These are phyloP conservation scores for Clathrus columnatus DNA, from an alignment of 768 basidiomycete genomes.

Conservation along the genomic window DNA sequence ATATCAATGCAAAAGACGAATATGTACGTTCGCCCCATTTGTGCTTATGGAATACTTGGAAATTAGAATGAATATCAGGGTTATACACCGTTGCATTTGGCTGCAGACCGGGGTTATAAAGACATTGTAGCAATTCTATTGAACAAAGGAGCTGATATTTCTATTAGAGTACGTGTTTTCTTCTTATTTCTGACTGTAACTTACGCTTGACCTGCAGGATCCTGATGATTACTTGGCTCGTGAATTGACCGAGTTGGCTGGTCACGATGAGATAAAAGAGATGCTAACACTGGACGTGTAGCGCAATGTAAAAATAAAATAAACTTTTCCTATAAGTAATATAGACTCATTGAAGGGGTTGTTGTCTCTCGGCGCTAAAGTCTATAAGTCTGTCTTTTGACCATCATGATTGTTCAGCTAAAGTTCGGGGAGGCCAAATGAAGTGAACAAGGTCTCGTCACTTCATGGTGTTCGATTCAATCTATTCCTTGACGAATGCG, in stretches of 20 bases:
- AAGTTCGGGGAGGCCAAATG: background rate
- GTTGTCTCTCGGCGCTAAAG: no score
- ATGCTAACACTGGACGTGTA: conserved; percentile 21
- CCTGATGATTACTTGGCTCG: conserved; percentile 51
- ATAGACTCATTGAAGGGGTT: no score
- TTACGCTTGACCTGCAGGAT: conserved; percentile 37
- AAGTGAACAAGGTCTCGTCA: conserved; percentile 15
- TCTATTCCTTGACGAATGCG: conserved; percentile 27
- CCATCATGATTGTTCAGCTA: no score
- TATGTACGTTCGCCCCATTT: conserved; percentile 44
- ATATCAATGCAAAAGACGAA: conserved; percentile 59
- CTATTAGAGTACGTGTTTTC: conserved; percentile 44
- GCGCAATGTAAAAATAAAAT: background rate
- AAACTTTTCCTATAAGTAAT: no score
- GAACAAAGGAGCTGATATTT: conserved; percentile 51
- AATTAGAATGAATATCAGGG: conserved; percentile 42
- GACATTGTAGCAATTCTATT: conserved; percentile 51
- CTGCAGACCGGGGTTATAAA: conserved; percentile 70
- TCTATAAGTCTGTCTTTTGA: no score
- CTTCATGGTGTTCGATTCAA: conserved; percentile 45
- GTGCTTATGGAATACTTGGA: background rate
- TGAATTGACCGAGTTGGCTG: conserved; percentile 53
- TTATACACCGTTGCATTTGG: conserved; percentile 81
- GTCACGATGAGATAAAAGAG: conserved; percentile 44
- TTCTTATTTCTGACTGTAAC: background rate